Conservation (phyloP, 140 eudicot genomes). For the Ambrosia hybrid region DNA sequence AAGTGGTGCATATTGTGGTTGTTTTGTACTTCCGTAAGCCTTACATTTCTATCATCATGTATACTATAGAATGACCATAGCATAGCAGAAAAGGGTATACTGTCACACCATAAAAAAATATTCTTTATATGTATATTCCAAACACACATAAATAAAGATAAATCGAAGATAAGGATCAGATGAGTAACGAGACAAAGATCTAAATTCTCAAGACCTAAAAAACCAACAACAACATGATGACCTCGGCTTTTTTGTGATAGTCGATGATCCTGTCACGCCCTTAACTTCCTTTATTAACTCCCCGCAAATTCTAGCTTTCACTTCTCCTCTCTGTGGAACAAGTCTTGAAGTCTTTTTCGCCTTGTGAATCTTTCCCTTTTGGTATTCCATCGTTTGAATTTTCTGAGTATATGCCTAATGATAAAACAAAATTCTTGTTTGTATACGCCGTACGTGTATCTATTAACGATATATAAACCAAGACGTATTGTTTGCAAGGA, state of each 20-base stretch:
- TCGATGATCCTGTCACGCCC: neutral
- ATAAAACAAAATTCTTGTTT: neutral
- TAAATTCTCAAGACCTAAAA: constrained; percentile 1
- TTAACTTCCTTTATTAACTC: constrained; percentile 31
- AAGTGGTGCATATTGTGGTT: neutral
- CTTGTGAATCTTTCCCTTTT: neutral
- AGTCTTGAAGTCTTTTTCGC: neutral
- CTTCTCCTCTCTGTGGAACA: constrained; percentile 29
- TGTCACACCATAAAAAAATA: neutral
- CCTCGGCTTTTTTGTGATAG: constrained; percentile 13
- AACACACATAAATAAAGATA: neutral
- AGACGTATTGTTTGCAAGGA: neutral
- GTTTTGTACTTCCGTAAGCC: neutral
- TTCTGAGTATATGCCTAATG: neutral
- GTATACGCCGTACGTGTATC: neutral
- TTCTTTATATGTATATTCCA: neutral
- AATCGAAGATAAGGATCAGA: neutral
- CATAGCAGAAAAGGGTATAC: neutral
- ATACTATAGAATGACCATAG: neutral
- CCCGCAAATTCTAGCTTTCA: constrained; percentile 29
- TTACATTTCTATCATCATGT: neutral
- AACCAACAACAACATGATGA: constrained; percentile 22
- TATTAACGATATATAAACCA: too few species aligned
- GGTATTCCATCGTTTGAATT: constrained; percentile 18
- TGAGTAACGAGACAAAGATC: neutral